These are phyloP conservation scores for Xenosphaeropsis pyriputrescens DNA, from an alignment of 2,329 filamentous ascomycete species.

Conservation along the genomic window DNA sequence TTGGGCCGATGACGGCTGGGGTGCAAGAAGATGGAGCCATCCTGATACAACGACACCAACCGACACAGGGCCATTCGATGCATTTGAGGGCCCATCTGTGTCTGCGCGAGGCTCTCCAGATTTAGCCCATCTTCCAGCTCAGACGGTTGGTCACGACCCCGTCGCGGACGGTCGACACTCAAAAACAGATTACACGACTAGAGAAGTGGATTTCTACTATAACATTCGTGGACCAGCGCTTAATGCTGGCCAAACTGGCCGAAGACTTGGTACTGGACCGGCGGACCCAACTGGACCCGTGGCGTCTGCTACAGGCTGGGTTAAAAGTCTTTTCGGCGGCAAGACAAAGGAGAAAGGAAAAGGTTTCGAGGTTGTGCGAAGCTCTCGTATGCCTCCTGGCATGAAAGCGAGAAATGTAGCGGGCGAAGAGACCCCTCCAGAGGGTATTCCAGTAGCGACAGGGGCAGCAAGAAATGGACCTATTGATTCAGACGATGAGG, in stretches of 20 bases:
- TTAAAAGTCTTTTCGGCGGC: slow-evolving; percentile 62
- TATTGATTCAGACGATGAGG: slow-evolving; percentile 49
- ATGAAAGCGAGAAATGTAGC: slow-evolving; percentile 42
- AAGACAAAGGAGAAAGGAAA: slow-evolving; percentile 93
- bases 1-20: slow-evolving; percentile 29
- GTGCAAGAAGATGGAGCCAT: slow-evolving; percentile 21
- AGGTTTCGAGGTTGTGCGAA: slow-evolving; percentile 92
- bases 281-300: slow-evolving; percentile 89
- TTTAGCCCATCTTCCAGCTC: slow-evolving; percentile 35
- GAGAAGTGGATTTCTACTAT: slow-evolving; percentile 96
- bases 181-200: slow-evolving; percentile 73
- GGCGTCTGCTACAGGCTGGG: slow-evolving; percentile 79
- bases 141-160: slow-evolving; percentile 14
- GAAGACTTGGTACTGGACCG: slow-evolving; percentile 83
- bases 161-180: slow-evolving; percentile 15
- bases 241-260: slow-evolving; percentile 64
- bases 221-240: slow-evolving; percentile 79
- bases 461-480: slow-evolving; percentile 30
- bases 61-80: slow-evolving; percentile 22
- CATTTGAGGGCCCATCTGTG: slow-evolving; percentile 22
- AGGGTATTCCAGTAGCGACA: slow-evolving; percentile 46
- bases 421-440: slow-evolving; percentile 51
- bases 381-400: slow-evolving; percentile 69
- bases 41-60: slow-evolving; percentile 21
- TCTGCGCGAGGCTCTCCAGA: slow-evolving; percentile 31